Conservation (phyloP, 129 eudicot species). For the Lactuca sativa region DNA sequence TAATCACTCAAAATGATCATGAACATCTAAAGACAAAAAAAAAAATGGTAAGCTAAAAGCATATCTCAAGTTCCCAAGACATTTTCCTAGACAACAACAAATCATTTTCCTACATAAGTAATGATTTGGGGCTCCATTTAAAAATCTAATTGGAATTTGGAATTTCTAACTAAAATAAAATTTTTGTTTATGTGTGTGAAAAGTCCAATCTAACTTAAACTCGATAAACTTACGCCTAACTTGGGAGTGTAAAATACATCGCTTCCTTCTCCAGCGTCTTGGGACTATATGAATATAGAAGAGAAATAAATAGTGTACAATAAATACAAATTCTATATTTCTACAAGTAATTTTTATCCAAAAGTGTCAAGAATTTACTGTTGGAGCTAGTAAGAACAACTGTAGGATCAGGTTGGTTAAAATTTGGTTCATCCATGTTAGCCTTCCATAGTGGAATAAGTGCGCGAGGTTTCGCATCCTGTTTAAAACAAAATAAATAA, state of each 20-base stretch:
- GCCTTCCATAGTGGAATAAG: conserved; percentile 80
- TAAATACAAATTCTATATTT: neutral
- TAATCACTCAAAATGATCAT: neutral
- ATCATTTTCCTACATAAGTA: neutral
- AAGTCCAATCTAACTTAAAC: conserved; percentile 26
- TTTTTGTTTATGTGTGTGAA: neutral
- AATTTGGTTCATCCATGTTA: conserved; percentile 74
- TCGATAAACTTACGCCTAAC: conserved; percentile 69
- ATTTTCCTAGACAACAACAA: neutral
- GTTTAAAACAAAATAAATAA: conserved; percentile 20
- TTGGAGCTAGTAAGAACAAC: conserved; percentile 61
- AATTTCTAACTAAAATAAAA: neutral
- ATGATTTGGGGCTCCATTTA: neutral
- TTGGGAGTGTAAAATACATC: conserved; percentile 62
- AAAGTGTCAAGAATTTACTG: conserved; percentile 51
- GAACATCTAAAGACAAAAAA: neutral
- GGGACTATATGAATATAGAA: conserved; percentile 66
- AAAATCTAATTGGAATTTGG: neutral
- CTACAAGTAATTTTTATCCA: conserved; percentile 26
- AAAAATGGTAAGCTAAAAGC: neutral
- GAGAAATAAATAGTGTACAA: conserved; percentile 33
- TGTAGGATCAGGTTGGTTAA: conserved; percentile 72
- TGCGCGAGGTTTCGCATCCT: conserved; percentile 91
- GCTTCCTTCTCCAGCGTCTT: conserved; percentile 76
- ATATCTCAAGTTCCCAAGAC: neutral